Conservation (phyloP, 371 early-diverging fungal species). For the Quaeritorhiza haematococci region DNA sequence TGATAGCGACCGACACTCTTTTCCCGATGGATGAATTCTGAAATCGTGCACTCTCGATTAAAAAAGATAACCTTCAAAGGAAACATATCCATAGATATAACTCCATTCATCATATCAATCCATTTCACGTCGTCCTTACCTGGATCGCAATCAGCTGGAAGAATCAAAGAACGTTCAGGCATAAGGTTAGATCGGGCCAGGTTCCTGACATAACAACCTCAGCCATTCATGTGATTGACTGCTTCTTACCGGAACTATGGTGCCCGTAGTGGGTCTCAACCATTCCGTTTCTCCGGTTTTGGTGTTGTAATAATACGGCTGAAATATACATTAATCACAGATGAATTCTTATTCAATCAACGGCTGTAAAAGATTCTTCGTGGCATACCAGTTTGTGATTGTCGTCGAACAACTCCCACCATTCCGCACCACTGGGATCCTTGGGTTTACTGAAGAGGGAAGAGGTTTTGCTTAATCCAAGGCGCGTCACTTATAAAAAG, state of each 20-base stretch:
- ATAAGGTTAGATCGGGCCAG: neutral
- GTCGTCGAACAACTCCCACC: slow-evolving; percentile 94
- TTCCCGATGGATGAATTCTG: slow-evolving; percentile 54
- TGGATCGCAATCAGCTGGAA: slow-evolving; percentile 22
- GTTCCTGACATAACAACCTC: neutral
- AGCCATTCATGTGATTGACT: neutral
- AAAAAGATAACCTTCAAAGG: no score
- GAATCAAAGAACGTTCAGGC: neutral
- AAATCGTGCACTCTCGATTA: no score
- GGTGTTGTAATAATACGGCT: slow-evolving; percentile 84
- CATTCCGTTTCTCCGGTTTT: slow-evolving; percentile 79
- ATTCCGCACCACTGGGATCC: slow-evolving; percentile 67
- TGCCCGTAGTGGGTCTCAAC: slow-evolving; percentile 68
- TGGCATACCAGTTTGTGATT: slow-evolving; percentile 52
- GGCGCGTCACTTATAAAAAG: neutral
- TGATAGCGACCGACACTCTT: slow-evolving; percentile 43
- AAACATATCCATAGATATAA: no score
- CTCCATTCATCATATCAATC: no score
- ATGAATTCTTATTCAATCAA: no score
- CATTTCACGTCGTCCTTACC: slow-evolving; percentile 8
- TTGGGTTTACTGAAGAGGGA: slow-evolving; percentile 41
- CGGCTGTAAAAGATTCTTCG: neutral
- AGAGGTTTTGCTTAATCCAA: neutral
- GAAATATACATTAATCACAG: neutral
- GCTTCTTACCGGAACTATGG: slow-evolving; percentile 70